phyloP scores from a whole-genome alignment of 2,329 filamentous ascomycete species.

The Hymenoscyphus repandus region DNA sequence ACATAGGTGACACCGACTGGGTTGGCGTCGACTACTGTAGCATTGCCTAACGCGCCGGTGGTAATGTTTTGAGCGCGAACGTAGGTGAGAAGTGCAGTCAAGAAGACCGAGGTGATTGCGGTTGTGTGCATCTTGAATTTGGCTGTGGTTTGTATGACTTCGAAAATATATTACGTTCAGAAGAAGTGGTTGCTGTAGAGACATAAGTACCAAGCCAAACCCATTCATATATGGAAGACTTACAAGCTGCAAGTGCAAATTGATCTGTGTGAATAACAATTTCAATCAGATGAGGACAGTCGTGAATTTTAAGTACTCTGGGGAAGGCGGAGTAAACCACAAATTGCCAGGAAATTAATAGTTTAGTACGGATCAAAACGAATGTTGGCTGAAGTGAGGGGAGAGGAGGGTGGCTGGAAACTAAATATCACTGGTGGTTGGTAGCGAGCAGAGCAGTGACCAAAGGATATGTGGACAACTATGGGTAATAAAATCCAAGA shows the following conservation, averaged over 20 bases:
- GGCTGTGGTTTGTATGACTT: background rate
- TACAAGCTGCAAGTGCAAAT: no score
- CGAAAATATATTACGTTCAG: background rate
- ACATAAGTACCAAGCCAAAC: background rate
- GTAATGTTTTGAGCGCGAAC: slow-evolving; percentile 19
- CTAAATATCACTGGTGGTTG: background rate
- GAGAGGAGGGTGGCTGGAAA: background rate
- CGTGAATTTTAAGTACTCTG: background rate
- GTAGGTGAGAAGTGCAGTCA: slow-evolving; percentile 12
- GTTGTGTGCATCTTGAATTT: slow-evolving; percentile 17
- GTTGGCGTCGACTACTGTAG: slow-evolving; percentile 50
- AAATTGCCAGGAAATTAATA: background rate
- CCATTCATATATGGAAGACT: no score
- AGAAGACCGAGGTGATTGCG: slow-evolving; percentile 12
- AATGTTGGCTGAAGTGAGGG: background rate
- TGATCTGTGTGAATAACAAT: no score
- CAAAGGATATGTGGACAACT: background rate
- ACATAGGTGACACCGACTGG: slow-evolving; percentile 47
- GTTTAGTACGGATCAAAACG: background rate
- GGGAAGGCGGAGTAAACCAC: background rate
- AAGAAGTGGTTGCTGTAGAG: background rate
- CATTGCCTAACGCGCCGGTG: slow-evolving; percentile 39
- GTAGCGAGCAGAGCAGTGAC: background rate
- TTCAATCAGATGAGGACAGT: background rate
- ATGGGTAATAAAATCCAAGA: background rate